Percentiles rank a stretch among this genome's conserved stretches.
Evolutionary conservation across 108 stramenopile species (phyloP).

Genomic region (Cyclostephanos invisitatus): DNA sequence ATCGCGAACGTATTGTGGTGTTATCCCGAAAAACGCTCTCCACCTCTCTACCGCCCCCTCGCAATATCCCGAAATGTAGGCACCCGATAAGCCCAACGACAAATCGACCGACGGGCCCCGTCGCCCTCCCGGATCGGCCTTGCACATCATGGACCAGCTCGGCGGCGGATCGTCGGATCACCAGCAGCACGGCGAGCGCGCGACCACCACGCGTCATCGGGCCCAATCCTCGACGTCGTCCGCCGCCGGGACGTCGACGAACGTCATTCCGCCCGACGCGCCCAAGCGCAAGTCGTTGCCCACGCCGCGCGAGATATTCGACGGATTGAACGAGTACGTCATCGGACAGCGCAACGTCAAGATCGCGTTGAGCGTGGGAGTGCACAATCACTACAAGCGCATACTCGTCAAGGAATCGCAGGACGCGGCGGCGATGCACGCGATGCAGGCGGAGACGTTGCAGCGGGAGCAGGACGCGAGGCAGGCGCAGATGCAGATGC

Average conservation of each 20-base stretch:
- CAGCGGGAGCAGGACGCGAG: slow-evolving; percentile 4
- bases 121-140: slow-evolving; percentile 9
- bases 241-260: background rate
- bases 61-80: slow-evolving; percentile 9
- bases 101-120: slow-evolving; percentile 12
- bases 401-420: slow-evolving; percentile 73
- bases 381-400: slow-evolving; percentile 98
- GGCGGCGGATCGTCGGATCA: slow-evolving; percentile 9
- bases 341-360: slow-evolving; percentile 96
- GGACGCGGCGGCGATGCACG: slow-evolving; percentile 43
- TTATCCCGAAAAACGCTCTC: too few species aligned
- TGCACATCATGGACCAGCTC: background rate
- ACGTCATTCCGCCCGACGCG: slow-evolving; percentile 9
- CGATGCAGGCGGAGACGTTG: slow-evolving; percentile 34
- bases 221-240: slow-evolving; percentile 22
- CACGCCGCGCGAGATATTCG: slow-evolving; percentile 82
- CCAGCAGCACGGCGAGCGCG: slow-evolving; percentile 14
- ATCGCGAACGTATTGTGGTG: too few species aligned
- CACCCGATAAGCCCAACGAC: slow-evolving; percentile 32
- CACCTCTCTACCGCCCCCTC: too few species aligned
- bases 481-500: slow-evolving; percentile 1
- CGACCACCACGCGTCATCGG: slow-evolving; percentile 44
- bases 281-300: slow-evolving; percentile 51
- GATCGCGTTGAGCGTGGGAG: slow-evolving; percentile 90
- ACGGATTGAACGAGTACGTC: slow-evolving; percentile 92